These are phyloP conservation scores for Trifolium pratense DNA, from an alignment of 306 rosid species.

Conservation along the genomic window DNA sequence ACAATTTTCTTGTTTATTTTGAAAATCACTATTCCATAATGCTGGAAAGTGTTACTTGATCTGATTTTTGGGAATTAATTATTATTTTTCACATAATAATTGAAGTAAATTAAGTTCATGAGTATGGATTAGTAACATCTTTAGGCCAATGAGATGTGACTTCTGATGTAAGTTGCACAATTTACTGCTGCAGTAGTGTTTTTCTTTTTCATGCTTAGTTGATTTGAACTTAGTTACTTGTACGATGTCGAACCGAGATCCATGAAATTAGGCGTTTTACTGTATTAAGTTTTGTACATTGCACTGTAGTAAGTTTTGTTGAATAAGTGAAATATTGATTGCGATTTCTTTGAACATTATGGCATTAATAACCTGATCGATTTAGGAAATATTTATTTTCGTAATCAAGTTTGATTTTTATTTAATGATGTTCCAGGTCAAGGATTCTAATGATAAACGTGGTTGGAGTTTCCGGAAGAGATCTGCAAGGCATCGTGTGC, in stretches of 20 bases:
- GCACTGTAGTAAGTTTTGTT: conserved; percentile 27
- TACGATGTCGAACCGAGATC: conserved; percentile 9
- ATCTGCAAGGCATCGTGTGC: conserved; percentile 85
- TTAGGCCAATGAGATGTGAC: conserved; percentile 2
- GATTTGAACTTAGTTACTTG: conserved; percentile 7
- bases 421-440: conserved; percentile 50
- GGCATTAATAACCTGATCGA: not conserved
- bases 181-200: not conserved
- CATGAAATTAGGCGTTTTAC: not conserved
- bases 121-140: not conserved
- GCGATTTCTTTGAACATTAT: not conserved
- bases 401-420: not conserved
- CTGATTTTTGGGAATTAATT: conserved; percentile 13
- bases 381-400: not conserved
- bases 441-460: conserved; percentile 77
- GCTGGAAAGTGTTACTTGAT: conserved; percentile 2
- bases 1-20: conserved; percentile 3
- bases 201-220: not conserved
- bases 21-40: not conserved
- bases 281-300: not conserved
- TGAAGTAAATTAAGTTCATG: not conserved
- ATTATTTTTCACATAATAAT: not conserved
- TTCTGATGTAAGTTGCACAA: not conserved
- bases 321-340: conserved; percentile 15
- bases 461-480: conserved; percentile 97